phyloP scores from a whole-genome alignment of 2,329 filamentous ascomycete species.

The Magnaporthiopsis incrustans region DNA sequence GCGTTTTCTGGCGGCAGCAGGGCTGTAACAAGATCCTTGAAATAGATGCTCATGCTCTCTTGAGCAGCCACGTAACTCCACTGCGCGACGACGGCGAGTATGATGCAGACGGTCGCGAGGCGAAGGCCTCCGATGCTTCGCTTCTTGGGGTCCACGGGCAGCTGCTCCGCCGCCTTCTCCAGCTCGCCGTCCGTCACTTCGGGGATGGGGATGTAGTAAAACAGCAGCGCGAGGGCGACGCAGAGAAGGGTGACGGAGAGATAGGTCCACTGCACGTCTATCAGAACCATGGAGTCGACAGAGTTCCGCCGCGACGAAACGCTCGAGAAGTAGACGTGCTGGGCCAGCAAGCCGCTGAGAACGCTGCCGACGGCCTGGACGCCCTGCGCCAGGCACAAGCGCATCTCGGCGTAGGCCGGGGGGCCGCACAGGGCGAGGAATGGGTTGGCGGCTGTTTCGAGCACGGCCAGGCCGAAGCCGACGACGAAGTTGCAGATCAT shows the following conservation, averaged over 20 bases:
- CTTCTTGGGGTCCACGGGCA: slow-evolving; percentile 43
- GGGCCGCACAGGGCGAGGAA: slow-evolving; percentile 67
- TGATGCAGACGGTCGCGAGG: slow-evolving; percentile 49
- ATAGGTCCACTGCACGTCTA: slow-evolving; percentile 79
- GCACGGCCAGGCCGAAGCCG: slow-evolving; percentile 65
- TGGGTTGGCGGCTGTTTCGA: slow-evolving; percentile 76
- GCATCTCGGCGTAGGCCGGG: slow-evolving; percentile 62
- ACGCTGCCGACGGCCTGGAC: slow-evolving; percentile 70
- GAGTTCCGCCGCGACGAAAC: slow-evolving; percentile 30
- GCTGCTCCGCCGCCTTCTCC: slow-evolving; percentile 35
- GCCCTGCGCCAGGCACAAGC: slow-evolving; percentile 67
- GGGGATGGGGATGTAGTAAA: slow-evolving; percentile 60
- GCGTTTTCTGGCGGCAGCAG: slow-evolving; percentile 22
- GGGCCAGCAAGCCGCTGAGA: slow-evolving; percentile 62
- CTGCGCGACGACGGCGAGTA: slow-evolving; percentile 66
- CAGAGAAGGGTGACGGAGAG: slow-evolving; percentile 72
- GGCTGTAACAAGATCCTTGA: slow-evolving; percentile 41
- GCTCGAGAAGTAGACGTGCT: slow-evolving; percentile 63
- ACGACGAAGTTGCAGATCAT: slow-evolving; percentile 67
- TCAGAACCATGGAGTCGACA: slow-evolving; percentile 41
- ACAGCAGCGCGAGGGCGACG: slow-evolving; percentile 59
- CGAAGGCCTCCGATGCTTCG: slow-evolving; percentile 41
- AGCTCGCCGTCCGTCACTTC: slow-evolving; percentile 51
- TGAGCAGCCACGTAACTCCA: slow-evolving; percentile 75
- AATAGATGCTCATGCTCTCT: slow-evolving; percentile 54